Evolutionary conservation across 2,329 filamentous ascomycete species (phyloP).

Genomic region (Fusarium devonianum): DNA sequence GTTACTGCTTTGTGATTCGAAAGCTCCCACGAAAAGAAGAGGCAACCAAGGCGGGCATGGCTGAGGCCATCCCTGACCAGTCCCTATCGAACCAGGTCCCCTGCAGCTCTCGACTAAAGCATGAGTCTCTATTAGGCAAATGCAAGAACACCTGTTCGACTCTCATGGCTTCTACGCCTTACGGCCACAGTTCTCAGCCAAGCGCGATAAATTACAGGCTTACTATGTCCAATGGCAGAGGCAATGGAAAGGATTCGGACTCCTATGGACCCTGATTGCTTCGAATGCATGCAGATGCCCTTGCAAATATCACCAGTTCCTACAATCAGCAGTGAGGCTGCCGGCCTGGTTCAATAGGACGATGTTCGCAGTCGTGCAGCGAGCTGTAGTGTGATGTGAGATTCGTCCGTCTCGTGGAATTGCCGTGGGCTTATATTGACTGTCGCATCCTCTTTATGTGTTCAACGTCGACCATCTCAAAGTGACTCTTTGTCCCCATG

Average conservation of each 20-base stretch:
- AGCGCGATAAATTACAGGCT: conserved; percentile 23
- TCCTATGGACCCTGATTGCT: conserved; percentile 16
- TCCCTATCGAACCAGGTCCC: conserved; percentile 27
- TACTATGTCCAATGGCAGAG: conserved; percentile 20
- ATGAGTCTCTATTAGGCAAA: conserved; percentile 30
- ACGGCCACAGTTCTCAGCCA: conserved; percentile 17
- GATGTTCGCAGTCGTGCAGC: conserved; percentile 14
- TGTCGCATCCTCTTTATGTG: conserved; percentile 2
- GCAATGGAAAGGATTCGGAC: conserved; percentile 2
- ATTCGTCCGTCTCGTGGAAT: conserved; percentile 3
- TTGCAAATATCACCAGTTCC: conserved; percentile 9
- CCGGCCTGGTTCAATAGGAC: conserved; percentile 12
- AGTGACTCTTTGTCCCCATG: neutral
- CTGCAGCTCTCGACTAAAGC: conserved; percentile 22
- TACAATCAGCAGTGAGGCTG: conserved; percentile 34
- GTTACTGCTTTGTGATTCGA: conserved; percentile 1
- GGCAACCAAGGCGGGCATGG: conserved; percentile 29
- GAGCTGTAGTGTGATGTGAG: conserved; percentile 6
- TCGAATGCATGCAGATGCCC: conserved; percentile 22
- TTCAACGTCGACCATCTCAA: neutral
- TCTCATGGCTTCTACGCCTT: conserved; percentile 22
- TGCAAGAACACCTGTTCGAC: conserved; percentile 33
- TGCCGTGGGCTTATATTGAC: conserved; percentile 25
- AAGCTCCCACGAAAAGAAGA: conserved; percentile 16
- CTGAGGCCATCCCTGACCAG: conserved; percentile 20